These are phyloP conservation scores for Vanrija pseudolonga DNA, from an alignment of 1,284 basidiomycete species.

Conservation along the genomic window DNA sequence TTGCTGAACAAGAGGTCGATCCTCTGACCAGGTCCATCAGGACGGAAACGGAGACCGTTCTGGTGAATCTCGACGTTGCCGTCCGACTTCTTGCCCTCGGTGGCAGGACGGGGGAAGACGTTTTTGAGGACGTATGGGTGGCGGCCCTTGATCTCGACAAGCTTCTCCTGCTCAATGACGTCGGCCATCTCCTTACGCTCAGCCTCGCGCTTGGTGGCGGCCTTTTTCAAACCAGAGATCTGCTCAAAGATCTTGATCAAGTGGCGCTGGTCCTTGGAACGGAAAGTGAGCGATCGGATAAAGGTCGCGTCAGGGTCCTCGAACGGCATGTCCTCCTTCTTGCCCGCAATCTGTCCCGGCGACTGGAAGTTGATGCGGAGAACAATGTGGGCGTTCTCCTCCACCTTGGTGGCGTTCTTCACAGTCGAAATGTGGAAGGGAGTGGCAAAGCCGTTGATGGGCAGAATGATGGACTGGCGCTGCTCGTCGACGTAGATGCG, in stretches of 20 bases:
- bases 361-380: conserved; percentile 98
- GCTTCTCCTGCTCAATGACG: conserved; percentile 88
- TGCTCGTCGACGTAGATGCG: conserved; percentile 90
- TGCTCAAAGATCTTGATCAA: conserved; percentile 86
- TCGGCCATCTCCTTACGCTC: conserved; percentile 98
- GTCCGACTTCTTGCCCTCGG: conserved; percentile 54
- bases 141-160: conserved; percentile 77
- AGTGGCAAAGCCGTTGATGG: conserved; percentile 91
- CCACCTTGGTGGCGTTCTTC: conserved; percentile 96
- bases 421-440: conserved; percentile 99
- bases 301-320: conserved; percentile 97
- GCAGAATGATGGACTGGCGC: conserved; percentile 82
- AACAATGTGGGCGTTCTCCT: conserved; percentile 92
- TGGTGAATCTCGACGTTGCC: conserved; percentile 97
- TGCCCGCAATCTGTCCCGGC: conserved; percentile 93
- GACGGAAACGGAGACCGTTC: conserved; percentile 92
- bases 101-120: conserved; percentile 86
- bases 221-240: conserved; percentile 93
- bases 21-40: conserved; percentile 70
- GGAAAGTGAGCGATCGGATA: conserved; percentile 90
- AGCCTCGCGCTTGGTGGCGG: conserved; percentile 92
- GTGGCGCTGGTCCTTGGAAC: conserved; percentile 81
- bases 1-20: conserved; percentile 95
- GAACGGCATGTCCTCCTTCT: conserved; percentile 99
- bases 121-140: conserved; percentile 80